Conservation (phyloP, 257 asterid genomes). For the Solanum piurae region DNA sequence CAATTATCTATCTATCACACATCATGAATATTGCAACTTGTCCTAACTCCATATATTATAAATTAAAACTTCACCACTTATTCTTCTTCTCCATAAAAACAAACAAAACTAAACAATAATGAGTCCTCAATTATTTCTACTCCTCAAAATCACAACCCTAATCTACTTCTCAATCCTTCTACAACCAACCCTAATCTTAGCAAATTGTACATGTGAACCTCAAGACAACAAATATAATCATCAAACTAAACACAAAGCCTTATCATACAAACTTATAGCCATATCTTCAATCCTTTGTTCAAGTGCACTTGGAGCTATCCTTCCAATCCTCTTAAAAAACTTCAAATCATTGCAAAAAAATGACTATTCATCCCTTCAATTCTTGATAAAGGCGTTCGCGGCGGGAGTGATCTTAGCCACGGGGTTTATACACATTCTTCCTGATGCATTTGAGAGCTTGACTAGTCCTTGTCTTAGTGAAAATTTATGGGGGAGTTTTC, state of each 20-base stretch:
- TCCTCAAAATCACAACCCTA: neutral
- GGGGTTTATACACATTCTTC: slow-evolving; percentile 19
- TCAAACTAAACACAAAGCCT: neutral
- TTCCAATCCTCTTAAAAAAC: slow-evolving; percentile 8
- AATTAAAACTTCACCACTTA: neutral
- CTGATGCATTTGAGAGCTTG: slow-evolving; percentile 17
- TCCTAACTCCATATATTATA: neutral
- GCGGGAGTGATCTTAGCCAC: slow-evolving; percentile 24
- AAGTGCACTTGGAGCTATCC: slow-evolving; percentile 8
- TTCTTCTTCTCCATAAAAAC: neutral
- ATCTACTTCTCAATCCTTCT: neutral
- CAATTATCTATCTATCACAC: neutral
- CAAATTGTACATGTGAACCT: slow-evolving; percentile 14
- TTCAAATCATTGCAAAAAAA: slow-evolving; percentile 8
- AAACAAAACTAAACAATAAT: neutral
- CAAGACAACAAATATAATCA: neutral
- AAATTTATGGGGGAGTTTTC: slow-evolving; percentile 5
- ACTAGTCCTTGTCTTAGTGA: slow-evolving; percentile 2
- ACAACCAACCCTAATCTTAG: slow-evolving; percentile 1
- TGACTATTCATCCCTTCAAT: slow-evolving; percentile 8
- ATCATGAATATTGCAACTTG: neutral
- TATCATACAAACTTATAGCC: slow-evolving; percentile 6
- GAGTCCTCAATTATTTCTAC: neutral
- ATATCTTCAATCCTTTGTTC: slow-evolving; percentile 8
- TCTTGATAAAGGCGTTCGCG: slow-evolving; percentile 15